Conservation (phyloP, 2,329 filamentous ascomycete genomes). For the Fusarium xyrophilum region DNA sequence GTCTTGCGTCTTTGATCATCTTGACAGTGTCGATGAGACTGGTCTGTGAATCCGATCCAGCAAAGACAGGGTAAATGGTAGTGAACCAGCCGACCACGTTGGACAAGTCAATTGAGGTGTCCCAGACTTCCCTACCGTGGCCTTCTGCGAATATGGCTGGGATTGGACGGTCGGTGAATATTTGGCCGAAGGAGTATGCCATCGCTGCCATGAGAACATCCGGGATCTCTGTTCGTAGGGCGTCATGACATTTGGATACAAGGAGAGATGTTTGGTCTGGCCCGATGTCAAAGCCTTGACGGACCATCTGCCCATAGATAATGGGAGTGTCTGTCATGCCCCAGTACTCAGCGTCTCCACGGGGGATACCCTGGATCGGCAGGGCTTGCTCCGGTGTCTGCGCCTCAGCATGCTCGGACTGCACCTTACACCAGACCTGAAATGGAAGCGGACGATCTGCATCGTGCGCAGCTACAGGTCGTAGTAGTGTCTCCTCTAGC, state of each 20-base stretch:
- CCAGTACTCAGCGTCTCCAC: constrained; percentile 40
- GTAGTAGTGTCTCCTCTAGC: constrained; percentile 47
- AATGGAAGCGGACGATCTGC: constrained; percentile 42
- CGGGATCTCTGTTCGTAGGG: constrained; percentile 44
- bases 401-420: constrained; percentile 27
- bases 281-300: constrained; percentile 27
- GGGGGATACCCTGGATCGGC: constrained; percentile 13
- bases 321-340: constrained; percentile 32
- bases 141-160: constrained; percentile 47
- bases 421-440: constrained; percentile 49
- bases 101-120: constrained; percentile 41
- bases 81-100: constrained; percentile 51
- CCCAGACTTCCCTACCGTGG: constrained; percentile 48
- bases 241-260: constrained; percentile 31
- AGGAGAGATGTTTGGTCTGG: constrained; percentile 24
- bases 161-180: constrained; percentile 40
- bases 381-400: constrained; percentile 38
- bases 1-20: constrained; percentile 31
- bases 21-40: constrained; percentile 23
- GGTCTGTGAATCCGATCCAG: neutral
- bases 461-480: constrained; percentile 1
- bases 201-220: constrained; percentile 48
- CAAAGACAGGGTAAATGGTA: constrained; percentile 43
- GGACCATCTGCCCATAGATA: constrained; percentile 31
- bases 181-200: constrained; percentile 39